phyloP scores from a whole-genome alignment of 306 rosid species.

The Corylus heterophylla region DNA sequence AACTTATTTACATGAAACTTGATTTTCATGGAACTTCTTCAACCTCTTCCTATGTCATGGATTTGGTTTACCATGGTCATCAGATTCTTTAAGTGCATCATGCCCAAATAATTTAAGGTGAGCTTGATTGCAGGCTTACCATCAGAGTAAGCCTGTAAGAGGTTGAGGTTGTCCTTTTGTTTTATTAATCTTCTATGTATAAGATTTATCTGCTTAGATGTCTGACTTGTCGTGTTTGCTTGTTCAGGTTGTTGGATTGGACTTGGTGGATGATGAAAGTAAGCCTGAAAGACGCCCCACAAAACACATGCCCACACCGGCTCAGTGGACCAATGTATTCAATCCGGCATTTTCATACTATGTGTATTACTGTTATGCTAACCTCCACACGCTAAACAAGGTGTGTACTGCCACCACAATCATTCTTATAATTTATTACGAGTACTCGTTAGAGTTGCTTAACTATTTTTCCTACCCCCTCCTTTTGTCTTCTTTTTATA shows the following conservation, averaged over 20 bases:
- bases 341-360: constrained; percentile 97
- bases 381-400: constrained; percentile 92
- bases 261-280: constrained; percentile 96
- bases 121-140: not conserved
- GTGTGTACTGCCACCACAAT: constrained; percentile 37
- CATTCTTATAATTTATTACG: not conserved
- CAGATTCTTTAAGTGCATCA: not conserved
- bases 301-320: constrained; percentile 98
- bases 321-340: constrained; percentile 92
- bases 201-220: not conserved
- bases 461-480: not conserved
- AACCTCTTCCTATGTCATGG: not conserved
- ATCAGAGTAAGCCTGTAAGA: not conserved
- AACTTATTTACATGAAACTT: not conserved
- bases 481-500: not conserved
- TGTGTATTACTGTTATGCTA: constrained; percentile 94
- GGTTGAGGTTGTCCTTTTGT: constrained; percentile 8
- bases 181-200: not conserved
- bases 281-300: constrained; percentile 99
- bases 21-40: not conserved
- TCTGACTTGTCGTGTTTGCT: constrained; percentile 17
- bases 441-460: constrained; percentile 13
- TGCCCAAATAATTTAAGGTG: not conserved
- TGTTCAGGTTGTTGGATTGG: constrained; percentile 88
- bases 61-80: not conserved